phyloP scores from a whole-genome alignment of 2,329 filamentous ascomycete species.

The Aureobasidium sp. region DNA sequence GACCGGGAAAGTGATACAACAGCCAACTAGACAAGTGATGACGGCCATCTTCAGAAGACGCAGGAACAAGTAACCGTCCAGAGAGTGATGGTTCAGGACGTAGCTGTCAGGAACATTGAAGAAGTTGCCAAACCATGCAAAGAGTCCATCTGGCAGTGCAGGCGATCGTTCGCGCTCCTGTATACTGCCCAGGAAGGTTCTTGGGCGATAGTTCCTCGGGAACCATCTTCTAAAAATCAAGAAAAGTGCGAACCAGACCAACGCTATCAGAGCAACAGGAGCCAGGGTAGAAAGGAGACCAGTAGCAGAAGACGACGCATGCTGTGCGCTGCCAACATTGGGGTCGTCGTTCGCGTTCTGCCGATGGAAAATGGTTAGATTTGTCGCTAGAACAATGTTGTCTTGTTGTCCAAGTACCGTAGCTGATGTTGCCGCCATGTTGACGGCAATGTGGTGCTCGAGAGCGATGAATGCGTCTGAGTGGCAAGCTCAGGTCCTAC shows the following conservation, averaged over 20 bases:
- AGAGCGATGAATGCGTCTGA: neutral
- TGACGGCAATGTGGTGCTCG: neutral
- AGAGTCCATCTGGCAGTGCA: conserved; percentile 26
- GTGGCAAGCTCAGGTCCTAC: neutral
- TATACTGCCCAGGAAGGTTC: conserved; percentile 40
- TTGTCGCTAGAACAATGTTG: conserved; percentile 1
- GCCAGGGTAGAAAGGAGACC: conserved; percentile 31
- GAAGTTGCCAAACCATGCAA: conserved; percentile 43
- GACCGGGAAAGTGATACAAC: conserved; percentile 77
- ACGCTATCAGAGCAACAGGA: conserved; percentile 29
- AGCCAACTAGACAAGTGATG: conserved; percentile 76
- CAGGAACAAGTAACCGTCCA: conserved; percentile 87
- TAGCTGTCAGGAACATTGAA: conserved; percentile 61
- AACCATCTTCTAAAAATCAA: conserved; percentile 37
- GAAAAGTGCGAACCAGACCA: conserved; percentile 32
- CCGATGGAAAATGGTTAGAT: neutral
- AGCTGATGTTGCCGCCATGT: conserved; percentile 5
- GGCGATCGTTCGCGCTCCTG: conserved; percentile 37
- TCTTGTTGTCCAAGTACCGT: neutral
- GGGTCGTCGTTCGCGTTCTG: conserved; percentile 20
- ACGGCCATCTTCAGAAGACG: conserved; percentile 77
- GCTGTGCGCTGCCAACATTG: conserved; percentile 20
- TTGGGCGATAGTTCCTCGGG: conserved; percentile 39
- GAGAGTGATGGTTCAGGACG: conserved; percentile 80
- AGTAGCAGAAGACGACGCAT: conserved; percentile 25